phyloP scores from a whole-genome alignment of 2,329 filamentous ascomycete species.

The Diplodia intermedia region DNA sequence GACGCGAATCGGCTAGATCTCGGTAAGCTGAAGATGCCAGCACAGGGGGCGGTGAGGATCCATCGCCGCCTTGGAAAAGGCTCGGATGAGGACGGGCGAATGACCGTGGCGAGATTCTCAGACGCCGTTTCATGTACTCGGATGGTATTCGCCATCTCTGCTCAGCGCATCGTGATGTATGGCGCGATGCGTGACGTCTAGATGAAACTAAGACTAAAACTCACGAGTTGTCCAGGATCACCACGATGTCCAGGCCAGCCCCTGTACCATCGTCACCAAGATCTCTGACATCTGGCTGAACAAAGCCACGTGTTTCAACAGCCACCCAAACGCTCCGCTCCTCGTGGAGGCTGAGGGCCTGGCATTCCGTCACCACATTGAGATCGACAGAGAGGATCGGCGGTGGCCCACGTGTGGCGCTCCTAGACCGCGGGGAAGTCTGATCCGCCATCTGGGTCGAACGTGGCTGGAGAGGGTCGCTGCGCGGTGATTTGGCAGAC shows the following conservation, averaged over 20 bases:
- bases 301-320: slow-evolving; percentile 42
- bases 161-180: slow-evolving; percentile 21
- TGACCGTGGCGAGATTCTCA: slow-evolving; percentile 11
- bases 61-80: not conserved
- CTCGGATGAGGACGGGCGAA: not conserved
- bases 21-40: slow-evolving; percentile 19
- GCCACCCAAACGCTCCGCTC: slow-evolving; percentile 42
- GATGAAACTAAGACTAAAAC: slow-evolving; percentile 32
- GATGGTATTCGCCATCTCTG: not conserved
- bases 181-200: slow-evolving; percentile 27
- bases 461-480: slow-evolving; percentile 1
- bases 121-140: not conserved
- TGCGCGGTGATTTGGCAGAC: slow-evolving; percentile 6
- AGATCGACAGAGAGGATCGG: slow-evolving; percentile 32
- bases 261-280: slow-evolving; percentile 36
- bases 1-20: slow-evolving; percentile 32
- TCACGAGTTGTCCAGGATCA: slow-evolving; percentile 50
- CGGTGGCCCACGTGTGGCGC: slow-evolving; percentile 22
- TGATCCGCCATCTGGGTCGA: slow-evolving; percentile 17
- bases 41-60: not conserved
- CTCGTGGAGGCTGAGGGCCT: slow-evolving; percentile 28
- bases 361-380: slow-evolving; percentile 26
- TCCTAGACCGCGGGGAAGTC: slow-evolving; percentile 24
- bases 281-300: slow-evolving; percentile 37
- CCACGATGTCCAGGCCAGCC: slow-evolving; percentile 42